Base-by-base conservation (phyloP, 169 alveolate species). In the Cryptosporidium canis region DNA sequence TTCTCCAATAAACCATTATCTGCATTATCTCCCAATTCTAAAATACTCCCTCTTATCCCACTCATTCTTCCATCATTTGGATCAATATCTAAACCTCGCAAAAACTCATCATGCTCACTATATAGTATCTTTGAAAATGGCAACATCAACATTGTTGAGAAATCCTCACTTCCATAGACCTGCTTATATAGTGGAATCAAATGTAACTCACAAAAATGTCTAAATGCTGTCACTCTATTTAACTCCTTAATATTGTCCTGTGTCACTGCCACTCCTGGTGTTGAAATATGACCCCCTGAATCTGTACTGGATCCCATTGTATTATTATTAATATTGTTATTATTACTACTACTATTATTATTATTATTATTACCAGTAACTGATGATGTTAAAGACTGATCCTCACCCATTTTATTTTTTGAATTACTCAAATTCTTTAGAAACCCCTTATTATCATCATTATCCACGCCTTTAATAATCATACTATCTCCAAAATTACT, bases 151-250 rank as follows among this genome's bases (percentile, higher is more conserved):
- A 77, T 58, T 61, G 51, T 77, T 29, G 87, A 29, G 27, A 77
- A 77, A 58, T 77, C 87, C 8, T 29, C 43, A 27, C 58, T 45
- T 39, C 64, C 56, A 43, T 58, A 77, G 24, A 77, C 72, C 3
- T 61, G 33, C 33, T 41, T 77, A 39, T 77, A 77, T 37, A 77
- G 33, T 12, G 87, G 87, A 58, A 77, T 77, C 43, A 77, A 43
- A 37, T 77, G 71, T 37, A 77, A 61, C 44, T 77, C 87, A 58
- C 87, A 77, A 58, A 77, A 77, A 61, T 77, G 87, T 39, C 87
- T 37, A 41, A 77, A 77, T 53, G 87, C 87, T 35, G 87, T 77
- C 39, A 77, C 72, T 77, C 87, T 77, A 58, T 77, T 77, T 43
- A 77, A 77, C 33, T 77, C 87, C 27, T 45, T 35, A 6, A 77